Percentiles rank a stretch among this genome's conserved stretches.
Evolutionary conservation across 805 yeast species (phyloP).

Genomic region (Saccharomycopsis olivae): DNA sequence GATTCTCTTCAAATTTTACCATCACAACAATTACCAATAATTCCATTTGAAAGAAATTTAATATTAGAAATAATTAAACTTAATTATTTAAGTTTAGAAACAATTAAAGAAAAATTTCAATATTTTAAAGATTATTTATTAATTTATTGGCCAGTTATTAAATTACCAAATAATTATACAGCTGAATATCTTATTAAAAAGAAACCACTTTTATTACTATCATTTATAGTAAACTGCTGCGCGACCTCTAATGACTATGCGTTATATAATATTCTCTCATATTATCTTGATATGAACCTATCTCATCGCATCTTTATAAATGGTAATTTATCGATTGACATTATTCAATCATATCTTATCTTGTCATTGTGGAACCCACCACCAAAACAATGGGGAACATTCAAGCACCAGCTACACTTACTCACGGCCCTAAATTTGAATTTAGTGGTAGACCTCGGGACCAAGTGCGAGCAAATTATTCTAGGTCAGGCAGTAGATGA

Average conservation of each 20-base stretch:
- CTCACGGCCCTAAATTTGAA: constrained; percentile 35
- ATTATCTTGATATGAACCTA: constrained; percentile 35
- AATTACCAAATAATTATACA: constrained; percentile 29
- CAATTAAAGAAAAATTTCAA: constrained; percentile 26
- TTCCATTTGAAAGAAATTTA: constrained; percentile 28
- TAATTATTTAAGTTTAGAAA: constrained; percentile 26
- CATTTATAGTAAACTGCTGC: constrained; percentile 37
- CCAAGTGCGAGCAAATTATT: constrained; percentile 22
- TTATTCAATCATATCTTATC: constrained; percentile 34
- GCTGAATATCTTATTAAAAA: constrained; percentile 32
- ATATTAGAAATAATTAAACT: constrained; percentile 30
- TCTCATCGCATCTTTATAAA: constrained; percentile 35
- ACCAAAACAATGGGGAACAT: constrained; percentile 40
- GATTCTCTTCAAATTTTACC: constrained; percentile 9
- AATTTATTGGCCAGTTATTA: constrained; percentile 38
- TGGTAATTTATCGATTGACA: constrained; percentile 32
- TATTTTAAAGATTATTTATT: constrained; percentile 31
- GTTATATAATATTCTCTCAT: constrained; percentile 31
- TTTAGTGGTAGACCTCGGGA: constrained; percentile 39
- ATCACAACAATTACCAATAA: constrained; percentile 25
- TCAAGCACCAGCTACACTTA: constrained; percentile 40
- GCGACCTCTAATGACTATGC: constrained; percentile 30
- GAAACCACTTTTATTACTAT: constrained; percentile 33
- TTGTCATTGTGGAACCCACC: constrained; percentile 45
- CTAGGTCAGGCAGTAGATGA: background rate